Evolutionary conservation across 192 early-diverging fungal species (phyloP).

Genomic region (Dissophora ornata): DNA sequence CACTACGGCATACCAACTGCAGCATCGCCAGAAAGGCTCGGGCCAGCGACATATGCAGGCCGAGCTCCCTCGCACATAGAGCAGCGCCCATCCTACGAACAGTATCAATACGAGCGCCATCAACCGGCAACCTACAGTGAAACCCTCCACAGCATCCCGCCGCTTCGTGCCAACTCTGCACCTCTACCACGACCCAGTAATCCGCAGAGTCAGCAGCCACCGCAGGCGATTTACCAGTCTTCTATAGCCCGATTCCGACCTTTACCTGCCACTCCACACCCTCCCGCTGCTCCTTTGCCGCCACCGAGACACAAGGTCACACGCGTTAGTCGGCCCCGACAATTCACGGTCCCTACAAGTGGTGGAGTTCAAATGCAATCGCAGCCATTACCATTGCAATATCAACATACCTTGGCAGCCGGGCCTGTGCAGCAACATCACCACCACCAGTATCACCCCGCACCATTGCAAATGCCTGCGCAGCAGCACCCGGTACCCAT

Average conservation of each 20-base stretch:
- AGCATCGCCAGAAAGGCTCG: neutral
- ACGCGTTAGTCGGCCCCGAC: slow-evolving; percentile 32
- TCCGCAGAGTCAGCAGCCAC: neutral
- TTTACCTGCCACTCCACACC: slow-evolving; percentile 10
- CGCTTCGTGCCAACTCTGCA: slow-evolving; percentile 16
- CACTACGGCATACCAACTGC: neutral
- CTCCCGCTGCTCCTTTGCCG: slow-evolving; percentile 10
- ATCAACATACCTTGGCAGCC: neutral
- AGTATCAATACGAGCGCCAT: neutral
- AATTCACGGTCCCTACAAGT: slow-evolving; percentile 21
- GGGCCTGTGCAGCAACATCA: neutral
- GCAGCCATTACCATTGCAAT: neutral
- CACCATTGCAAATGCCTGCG: neutral
- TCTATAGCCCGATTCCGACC: slow-evolving; percentile 9
- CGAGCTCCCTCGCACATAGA: neutral
- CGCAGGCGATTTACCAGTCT: slow-evolving; percentile 8
- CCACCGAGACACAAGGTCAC: slow-evolving; percentile 44
- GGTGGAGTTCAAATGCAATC: neutral
- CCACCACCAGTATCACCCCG: neutral
- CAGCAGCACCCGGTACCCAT: neutral
- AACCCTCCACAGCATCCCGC: slow-evolving; percentile 3
- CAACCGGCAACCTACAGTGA: slow-evolving; percentile 1
- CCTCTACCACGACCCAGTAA: slow-evolving; percentile 2
- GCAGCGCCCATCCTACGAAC: no score
- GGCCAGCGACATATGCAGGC: no score